Base-by-base conservation (phyloP, 805 yeast genomes). In the Candida sanyiensis region DNA sequence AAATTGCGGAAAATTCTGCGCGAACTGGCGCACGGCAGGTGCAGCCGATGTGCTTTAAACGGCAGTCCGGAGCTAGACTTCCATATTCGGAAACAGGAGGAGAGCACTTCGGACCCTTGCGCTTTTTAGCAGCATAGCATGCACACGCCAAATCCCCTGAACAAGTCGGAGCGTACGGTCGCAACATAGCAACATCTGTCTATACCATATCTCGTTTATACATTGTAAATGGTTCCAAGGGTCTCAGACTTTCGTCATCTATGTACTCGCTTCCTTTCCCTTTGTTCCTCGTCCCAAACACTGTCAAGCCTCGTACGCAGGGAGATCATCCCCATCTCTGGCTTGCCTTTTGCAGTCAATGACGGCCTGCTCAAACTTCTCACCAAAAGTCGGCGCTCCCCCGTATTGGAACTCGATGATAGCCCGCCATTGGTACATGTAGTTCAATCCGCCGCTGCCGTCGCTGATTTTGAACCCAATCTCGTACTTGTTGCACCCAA, bases 401-500 rank as follows among this genome's bases (percentile, higher is more conserved):
- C 78, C 77, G 27, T 68, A 72, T 28, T 59, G 65, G 49, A 73
- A 73, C 19, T 54, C 53, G 6, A 72, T 40, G 7, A 47, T 48
- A 1, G 70, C 67, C 27, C 54, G 49, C 56, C 66, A 69, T 45
- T 60, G 62, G 24, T 64, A 61, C 19, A 61, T 46, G 29, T 55
- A 56, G 42, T 66, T 61, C 6, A 66, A 55, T 1, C 64, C 63
- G 6, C 62, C 54, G 5, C 64, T 57, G 5, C 52, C 47, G 12
- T 55, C 39, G 4, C 60, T 51, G 31, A 64, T 59, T 31, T 54
- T 62, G 51, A 73, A 70, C 20, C 62, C 34, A 27, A 70, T 62
- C 44, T 61, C 61, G 68, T 72, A 71, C 48, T 64, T 68, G 44
- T 72, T 73, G 16, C 75, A 63, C 0, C 80, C 80, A 48, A 73